phyloP scores from a whole-genome alignment of 306 rosid species.

The Hippophae gyantsensis region DNA sequence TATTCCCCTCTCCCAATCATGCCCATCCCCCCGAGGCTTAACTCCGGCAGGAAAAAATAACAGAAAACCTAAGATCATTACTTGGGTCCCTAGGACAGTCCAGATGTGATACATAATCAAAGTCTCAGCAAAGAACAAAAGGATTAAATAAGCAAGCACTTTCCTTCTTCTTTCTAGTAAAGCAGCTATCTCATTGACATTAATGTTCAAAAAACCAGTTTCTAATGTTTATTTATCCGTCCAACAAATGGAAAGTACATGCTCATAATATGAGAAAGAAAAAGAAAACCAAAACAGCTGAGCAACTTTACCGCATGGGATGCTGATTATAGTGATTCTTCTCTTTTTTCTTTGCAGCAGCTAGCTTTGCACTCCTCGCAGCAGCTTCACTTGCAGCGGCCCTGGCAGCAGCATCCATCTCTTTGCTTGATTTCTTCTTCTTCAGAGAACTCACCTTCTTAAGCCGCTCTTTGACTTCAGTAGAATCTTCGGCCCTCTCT shows the following conservation, averaged over 20 bases:
- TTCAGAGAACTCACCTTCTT: constrained; percentile 60
- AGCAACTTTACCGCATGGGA: constrained; percentile 54
- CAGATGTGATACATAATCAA: neutral
- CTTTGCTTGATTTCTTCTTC: constrained; percentile 68
- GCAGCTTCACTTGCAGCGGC: constrained; percentile 73
- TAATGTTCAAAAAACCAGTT: constrained; percentile 24
- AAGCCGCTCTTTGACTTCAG: constrained; percentile 67
- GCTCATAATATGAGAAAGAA: constrained; percentile 34
- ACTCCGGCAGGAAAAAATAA: too few species aligned
- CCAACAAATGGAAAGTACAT: constrained; percentile 34
- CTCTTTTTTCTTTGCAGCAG: constrained; percentile 70
- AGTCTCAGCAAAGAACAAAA: neutral
- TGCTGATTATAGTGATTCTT: constrained; percentile 72
- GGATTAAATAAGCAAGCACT: constrained; percentile 7
- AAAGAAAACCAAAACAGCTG: constrained; percentile 17
- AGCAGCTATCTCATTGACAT: constrained; percentile 15
- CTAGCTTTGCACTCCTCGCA: constrained; percentile 58
- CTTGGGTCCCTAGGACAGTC: neutral
- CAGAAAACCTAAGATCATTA: too few species aligned
- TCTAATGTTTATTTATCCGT: constrained; percentile 38
- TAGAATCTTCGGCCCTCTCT: constrained; percentile 43
- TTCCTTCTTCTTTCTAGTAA: constrained; percentile 13
- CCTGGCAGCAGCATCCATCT: constrained; percentile 67
- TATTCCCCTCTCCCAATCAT: too few species aligned
- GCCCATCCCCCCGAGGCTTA: too few species aligned